A percentile compares a stretch with the other conserved stretches of the same genome.
phyloP scores from a whole-genome alignment of 2,329 filamentous ascomycete species.

The Pseudocercospora macadamiae region DNA sequence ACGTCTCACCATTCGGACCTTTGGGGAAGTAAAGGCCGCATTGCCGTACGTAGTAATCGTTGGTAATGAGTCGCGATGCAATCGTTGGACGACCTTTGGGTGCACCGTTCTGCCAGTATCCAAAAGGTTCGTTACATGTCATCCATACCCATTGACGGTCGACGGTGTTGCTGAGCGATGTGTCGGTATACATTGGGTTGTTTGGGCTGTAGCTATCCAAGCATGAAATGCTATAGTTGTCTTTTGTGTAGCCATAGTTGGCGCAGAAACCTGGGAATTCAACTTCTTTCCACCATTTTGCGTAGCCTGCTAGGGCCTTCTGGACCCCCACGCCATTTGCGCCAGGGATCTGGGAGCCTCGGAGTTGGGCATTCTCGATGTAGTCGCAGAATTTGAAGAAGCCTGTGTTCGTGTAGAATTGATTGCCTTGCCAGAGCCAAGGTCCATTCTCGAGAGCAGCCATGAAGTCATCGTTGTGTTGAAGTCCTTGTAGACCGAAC shows the following conservation, averaged over 20 bases:
- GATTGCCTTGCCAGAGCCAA: conserved; percentile 61
- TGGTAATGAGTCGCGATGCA: conserved; percentile 55
- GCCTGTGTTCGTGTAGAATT: conserved; percentile 48
- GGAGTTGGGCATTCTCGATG: conserved; percentile 34
- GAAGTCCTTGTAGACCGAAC: conserved; percentile 57
- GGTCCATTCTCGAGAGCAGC: conserved; percentile 58
- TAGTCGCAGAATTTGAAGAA: conserved; percentile 53
- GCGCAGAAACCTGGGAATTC: conserved; percentile 53
- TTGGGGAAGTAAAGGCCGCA: conserved; percentile 61
- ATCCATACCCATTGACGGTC: conserved; percentile 64
- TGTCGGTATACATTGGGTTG: conserved; percentile 56
- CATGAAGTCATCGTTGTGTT: conserved; percentile 58
- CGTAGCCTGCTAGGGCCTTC: conserved; percentile 58
- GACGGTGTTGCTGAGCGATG: conserved; percentile 48
- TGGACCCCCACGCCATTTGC: conserved; percentile 55
- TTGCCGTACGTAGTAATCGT: conserved; percentile 59
- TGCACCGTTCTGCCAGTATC: conserved; percentile 60
- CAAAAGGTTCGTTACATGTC: conserved; percentile 65
- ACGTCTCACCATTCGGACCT: conserved; percentile 52
- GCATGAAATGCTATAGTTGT: conserved; percentile 50
- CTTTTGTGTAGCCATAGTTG: conserved; percentile 43
- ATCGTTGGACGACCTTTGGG: conserved; percentile 51
- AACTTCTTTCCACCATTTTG: conserved; percentile 54
- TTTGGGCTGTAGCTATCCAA: conserved; percentile 57
- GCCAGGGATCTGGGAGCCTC: conserved; percentile 22